Evolutionary conservation across 192 early-diverging fungal genomes (phyloP), one percentile per base, ranked within the genome.

Genomic region (Mortierella claussenii): DNA sequence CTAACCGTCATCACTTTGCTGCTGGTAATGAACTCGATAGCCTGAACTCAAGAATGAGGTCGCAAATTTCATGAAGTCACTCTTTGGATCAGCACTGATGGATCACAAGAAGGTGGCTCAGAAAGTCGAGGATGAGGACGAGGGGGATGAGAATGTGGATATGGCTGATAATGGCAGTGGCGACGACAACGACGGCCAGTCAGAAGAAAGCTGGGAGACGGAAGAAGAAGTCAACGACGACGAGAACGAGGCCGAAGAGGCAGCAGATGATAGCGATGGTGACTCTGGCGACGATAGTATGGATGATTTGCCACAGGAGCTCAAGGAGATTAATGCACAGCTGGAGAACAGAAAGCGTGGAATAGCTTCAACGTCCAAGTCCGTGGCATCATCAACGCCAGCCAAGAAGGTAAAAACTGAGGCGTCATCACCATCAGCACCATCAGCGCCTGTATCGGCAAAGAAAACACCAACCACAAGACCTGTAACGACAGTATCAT

Each of bases 251-350:
- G 48, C 11, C 12, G 53, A 43, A 0, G 23, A 36, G 30, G 26
- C 24, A 3, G 28, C 17, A 4, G 30, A 47, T 0, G 40, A 52
- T 11, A 33, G 27, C 0, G 61, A 23, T 0, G 57, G 60, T 23
- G 63, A 75, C 37, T 67, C 64, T 42, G 73, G 64, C 17, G 46
- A 67, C 31, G 73, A 76, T 21, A 76, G 73, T 30, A 76, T 76
- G 73, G 73, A 76, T 27, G 73, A 76, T 31, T 27, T 76, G 15
- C 73, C 73, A 17, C 58, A 60, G 36, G 73, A 76, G 45, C 46
- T 76, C 13, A 66, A 67, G 53, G 59, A 47, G 2, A 66, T 76
- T 24, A 50, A 60, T 30, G 58, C 49, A 12, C 56, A 51, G 26
- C n/a, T 76, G 58, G 63, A 60, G 10, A 26, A 37, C 17, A 66